These are phyloP conservation scores for Davidsoniella neocaledoniae DNA, from an alignment of 2,329 filamentous ascomycete species.

Conservation along the genomic window DNA sequence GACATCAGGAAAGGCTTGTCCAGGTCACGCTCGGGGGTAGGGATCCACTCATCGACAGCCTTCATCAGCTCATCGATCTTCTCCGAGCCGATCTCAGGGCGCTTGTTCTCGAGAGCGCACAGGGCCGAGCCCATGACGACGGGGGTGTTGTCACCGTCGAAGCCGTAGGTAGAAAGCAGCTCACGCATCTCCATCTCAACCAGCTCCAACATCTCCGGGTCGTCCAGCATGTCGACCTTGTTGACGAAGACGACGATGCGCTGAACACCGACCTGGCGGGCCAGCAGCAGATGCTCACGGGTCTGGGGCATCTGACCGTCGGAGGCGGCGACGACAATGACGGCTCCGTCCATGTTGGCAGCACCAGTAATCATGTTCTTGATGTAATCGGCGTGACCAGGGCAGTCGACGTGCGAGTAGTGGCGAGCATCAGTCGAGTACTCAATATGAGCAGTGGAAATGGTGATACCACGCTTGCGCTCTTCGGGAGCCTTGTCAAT, in stretches of 20 bases:
- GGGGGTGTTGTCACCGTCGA: conserved; percentile 94
- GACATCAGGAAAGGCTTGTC: conserved; percentile 99
- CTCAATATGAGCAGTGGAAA: conserved; percentile 96
- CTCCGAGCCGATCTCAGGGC: conserved; percentile 67
- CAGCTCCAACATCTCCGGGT: conserved; percentile 98
- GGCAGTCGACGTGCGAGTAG: conserved; percentile 99
- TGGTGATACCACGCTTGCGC: conserved; percentile 99
- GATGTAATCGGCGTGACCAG: conserved; percentile 99
- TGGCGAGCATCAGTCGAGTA: conserved; percentile 87
- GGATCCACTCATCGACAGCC: conserved; percentile 91
- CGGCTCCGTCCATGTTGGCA: conserved; percentile 97
- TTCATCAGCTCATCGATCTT: conserved; percentile 87
- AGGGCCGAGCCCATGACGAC: conserved; percentile 95
- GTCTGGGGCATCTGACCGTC: conserved; percentile 99
- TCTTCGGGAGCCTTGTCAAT: conserved; percentile 99
- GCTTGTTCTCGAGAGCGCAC: conserved; percentile 75
- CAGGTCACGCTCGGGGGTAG: conserved; percentile 79
- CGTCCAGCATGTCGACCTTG: conserved; percentile 95
- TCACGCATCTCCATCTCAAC: conserved; percentile 99
- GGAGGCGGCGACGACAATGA: conserved; percentile 95
- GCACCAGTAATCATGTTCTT: conserved; percentile 99
- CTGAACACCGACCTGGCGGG: conserved; percentile 95
- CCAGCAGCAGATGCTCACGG: conserved; percentile 91
- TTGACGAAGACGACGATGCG: conserved; percentile 98
- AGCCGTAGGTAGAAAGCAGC: conserved; percentile 79